These are phyloP conservation scores for Debaryomyces sp. DNA, from an alignment of 1,139 yeast genomes.

Conservation along the genomic window DNA sequence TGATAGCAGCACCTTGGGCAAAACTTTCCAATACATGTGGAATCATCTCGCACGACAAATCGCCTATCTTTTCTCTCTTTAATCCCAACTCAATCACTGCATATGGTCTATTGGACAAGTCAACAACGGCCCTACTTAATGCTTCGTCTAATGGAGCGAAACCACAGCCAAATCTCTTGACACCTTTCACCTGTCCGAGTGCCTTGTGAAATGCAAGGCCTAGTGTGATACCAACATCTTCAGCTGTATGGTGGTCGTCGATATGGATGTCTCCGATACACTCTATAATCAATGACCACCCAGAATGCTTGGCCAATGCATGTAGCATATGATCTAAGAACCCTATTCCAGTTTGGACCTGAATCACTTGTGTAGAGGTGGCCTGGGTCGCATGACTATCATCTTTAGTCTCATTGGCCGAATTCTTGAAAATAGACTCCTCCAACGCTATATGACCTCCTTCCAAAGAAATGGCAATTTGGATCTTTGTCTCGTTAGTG, in stretches of 20 bases:
- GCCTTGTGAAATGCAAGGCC: conserved; percentile 92
- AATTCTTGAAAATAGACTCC: conserved; percentile 49
- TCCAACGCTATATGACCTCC: conserved; percentile 75
- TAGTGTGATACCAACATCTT: conserved; percentile 90
- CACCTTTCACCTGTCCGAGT: conserved; percentile 85
- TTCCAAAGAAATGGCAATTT: conserved; percentile 78
- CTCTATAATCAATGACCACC: conserved; percentile 90
- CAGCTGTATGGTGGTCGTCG: conserved; percentile 97
- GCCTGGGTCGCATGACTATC: conserved; percentile 61
- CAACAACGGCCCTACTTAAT: conserved; percentile 90
- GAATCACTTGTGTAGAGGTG: conserved; percentile 68
- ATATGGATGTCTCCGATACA: conserved; percentile 94
- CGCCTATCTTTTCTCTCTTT: conserved; percentile 91
- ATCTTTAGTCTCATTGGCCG: conserved; percentile 32
- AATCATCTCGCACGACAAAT: conserved; percentile 91
- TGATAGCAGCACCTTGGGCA: conserved; percentile 88
- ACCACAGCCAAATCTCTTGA: conserved; percentile 90
- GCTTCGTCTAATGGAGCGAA: conserved; percentile 98
- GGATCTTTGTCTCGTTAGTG: conserved; percentile 94
- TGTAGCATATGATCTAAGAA: conserved; percentile 97
- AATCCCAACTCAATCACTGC: conserved; percentile 89
- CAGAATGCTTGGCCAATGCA: conserved; percentile 94
- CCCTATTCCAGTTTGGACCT: conserved; percentile 89
- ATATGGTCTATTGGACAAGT: conserved; percentile 87
- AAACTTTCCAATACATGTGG: conserved; percentile 95